Evolutionary conservation across 2,329 filamentous ascomycete genomes (phyloP), one percentile per base, ranked within the genome.

Genomic region (Neofusicoccum sp.): DNA sequence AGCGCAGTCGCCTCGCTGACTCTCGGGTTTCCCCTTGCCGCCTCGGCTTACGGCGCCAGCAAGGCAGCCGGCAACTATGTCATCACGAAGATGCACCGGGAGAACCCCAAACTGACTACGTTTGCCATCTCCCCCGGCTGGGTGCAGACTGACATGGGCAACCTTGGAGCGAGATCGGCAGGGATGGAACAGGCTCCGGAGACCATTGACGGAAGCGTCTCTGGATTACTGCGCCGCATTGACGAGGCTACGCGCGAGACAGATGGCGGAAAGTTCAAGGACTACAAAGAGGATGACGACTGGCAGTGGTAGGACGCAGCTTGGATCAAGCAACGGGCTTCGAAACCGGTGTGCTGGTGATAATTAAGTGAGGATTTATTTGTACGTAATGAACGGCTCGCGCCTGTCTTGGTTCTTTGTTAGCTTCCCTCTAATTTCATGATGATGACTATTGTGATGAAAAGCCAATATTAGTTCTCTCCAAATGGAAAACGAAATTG

Each of bases 91-190:
- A 61, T 66, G 16, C 58, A 62, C 45, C 33, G 59, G 28, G 64
- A 66, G 34, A 62, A 64, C 16, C 56, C 63, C 12, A 62, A 63
- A 33, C n/a, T 66, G 56, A 62, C 39, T 6, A 34, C 62, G 3
- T 41, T 62, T 11, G 44, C 49, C 12, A 37, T 66, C 11, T 29
- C 22, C 29, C 69, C 69, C 0, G 69, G 70, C 0, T 73, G 68
- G 68, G 65, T 67, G 2, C 54, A 71, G 44, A 70, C 66, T 6
- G 68, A 67, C 4, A 72, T 71, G 67, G 71, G 69, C 0, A 64
- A 66, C 33, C 64, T 64, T 41, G 64, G 61, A 12, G 71, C 64
- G 7, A 58, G 37, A 29, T 36, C 31, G 6, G 56, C 56, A 16
- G 64, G 64, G 6, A 9, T 64, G 52, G 64, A 65, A 12, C 33